Percentiles rank a stretch among this genome's conserved stretches.
Conservation (phyloP, 176 grass and related monocot species). For the Chloris gayana region DNA sequence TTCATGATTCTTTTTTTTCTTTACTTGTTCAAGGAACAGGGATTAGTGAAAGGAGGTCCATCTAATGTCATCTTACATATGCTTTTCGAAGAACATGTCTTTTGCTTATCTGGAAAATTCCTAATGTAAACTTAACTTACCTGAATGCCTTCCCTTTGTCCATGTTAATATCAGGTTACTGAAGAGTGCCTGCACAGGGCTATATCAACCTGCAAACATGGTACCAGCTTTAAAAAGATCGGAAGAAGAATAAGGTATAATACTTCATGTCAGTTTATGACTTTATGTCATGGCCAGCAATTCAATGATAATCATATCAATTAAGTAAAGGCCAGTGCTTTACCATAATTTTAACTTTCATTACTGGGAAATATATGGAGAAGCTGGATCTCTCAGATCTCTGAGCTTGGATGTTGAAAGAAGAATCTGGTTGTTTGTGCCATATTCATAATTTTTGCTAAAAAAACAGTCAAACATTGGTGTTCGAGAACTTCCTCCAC, state of each 20-base stretch:
- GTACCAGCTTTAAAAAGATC: conserved; percentile 85
- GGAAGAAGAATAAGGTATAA: conserved; percentile 93
- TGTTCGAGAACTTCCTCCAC: background rate
- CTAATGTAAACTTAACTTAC: conserved; percentile 20
- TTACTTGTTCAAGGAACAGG: background rate
- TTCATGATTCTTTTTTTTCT: background rate
- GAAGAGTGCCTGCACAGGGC: conserved; percentile 88
- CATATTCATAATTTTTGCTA: background rate
- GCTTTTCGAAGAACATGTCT: background rate
- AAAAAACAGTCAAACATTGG: background rate
- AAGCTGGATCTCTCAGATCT: background rate
- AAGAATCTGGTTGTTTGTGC: background rate
- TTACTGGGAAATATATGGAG: background rate
- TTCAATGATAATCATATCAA: background rate
- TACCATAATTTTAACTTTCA: background rate
- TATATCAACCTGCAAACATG: conserved; percentile 86
- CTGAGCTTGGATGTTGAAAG: background rate
- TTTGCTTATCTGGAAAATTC: background rate
- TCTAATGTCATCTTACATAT: background rate
- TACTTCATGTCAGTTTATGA: background rate
- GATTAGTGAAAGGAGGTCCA: background rate
- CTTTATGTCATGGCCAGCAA: conserved; percentile 9
- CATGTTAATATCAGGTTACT: conserved; percentile 67
- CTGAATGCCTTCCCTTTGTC: background rate
- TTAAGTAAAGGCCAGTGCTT: background rate